Base-by-base conservation (phyloP, 73 alveolate species). In the Paramecium pentaurelia region DNA sequence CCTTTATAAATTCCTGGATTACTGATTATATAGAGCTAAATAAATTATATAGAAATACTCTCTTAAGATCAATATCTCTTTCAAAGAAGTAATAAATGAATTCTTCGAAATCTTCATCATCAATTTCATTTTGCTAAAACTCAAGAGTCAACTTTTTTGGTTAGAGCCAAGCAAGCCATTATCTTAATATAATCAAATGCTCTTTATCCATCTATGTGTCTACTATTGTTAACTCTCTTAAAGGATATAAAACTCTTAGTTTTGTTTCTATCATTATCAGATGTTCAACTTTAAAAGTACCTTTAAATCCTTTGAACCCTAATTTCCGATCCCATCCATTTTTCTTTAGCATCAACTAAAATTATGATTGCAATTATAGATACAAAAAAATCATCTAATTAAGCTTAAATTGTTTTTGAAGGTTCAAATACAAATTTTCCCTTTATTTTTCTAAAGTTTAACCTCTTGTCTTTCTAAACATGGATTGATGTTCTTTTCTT, bases 1-100 rank as follows among this genome's bases (percentile, higher is more conserved):
- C 91, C 91, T 36, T 80, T 80, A 80, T 14, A 80, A 10, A 80
- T 80, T 10, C 91, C 91, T 80, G 91, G 91, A 80, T 80, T 80
- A 22, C 91, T 80, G 9, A 80, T 80, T 11, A 80, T 49, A 27
- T 25, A 25, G 1, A 80, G 30, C 91, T 80, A 80, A 16, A 18
- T 27, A 4, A 4, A 11, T 4, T 44, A 6, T 9, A 38, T 3
- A 4, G 1, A 40, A 28, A 8, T 64, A 80, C 91, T 25, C 30
- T 42, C 47, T 40, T 27, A 2, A 80, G 25, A 12, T 80, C 58
- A 27, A 80, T 80, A 9, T 80, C 73, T 80, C 47, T 80, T 22
- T 80, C 73, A 22, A 80, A 80, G 42, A 80, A 18, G 7, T n/a
- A 8, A 14, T 27, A 45, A 8, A 49, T 80, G 44, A 80, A 80